A percentile compares a stretch with the other conserved stretches of the same genome.
These are phyloP conservation scores for Erodium moschatum DNA, from an alignment of 441 rosid genomes.

Conservation along the genomic window DNA sequence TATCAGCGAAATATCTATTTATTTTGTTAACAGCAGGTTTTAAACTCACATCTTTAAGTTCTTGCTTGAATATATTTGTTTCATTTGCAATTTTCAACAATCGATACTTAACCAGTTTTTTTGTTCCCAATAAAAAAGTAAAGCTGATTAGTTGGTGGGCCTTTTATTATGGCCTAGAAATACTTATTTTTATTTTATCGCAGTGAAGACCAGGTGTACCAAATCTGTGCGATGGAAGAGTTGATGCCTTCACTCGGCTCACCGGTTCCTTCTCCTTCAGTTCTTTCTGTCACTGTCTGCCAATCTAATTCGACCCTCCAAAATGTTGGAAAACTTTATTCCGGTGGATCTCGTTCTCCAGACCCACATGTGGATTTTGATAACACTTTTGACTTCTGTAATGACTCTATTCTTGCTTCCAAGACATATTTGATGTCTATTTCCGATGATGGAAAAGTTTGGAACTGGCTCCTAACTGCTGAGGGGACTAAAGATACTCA, in stretches of 20 bases:
- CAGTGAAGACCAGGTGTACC: slow-evolving; percentile 86
- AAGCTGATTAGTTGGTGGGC: slow-evolving; percentile 21
- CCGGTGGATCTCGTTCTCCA: slow-evolving; percentile 41
- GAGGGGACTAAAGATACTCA: slow-evolving; percentile 53
- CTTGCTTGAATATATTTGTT: not conserved
- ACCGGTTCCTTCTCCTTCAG: slow-evolving; percentile 64
- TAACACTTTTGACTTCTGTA: slow-evolving; percentile 75
- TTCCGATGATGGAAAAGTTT: slow-evolving; percentile 89
- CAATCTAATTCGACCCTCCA: slow-evolving; percentile 75
- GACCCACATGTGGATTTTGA: slow-evolving; percentile 49
- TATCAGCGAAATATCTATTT: not conserved
- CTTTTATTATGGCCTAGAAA: slow-evolving; percentile 17
- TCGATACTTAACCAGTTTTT: not conserved
- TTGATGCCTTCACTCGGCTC: slow-evolving; percentile 80
- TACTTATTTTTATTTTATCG: slow-evolving; percentile 28
- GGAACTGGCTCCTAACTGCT: slow-evolving; percentile 87
- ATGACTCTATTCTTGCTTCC: slow-evolving; percentile 56
- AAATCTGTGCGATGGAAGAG: slow-evolving; percentile 79
- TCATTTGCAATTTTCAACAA: not conserved
- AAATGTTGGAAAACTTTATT: slow-evolving; percentile 56
- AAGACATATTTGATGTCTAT: slow-evolving; percentile 66
- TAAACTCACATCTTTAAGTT: not conserved
- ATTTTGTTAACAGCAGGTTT: not conserved
- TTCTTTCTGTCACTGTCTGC: slow-evolving; percentile 51
- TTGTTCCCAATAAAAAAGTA: not conserved